These are phyloP conservation scores for Stagonosporopsis cucurbitacearum DNA, from an alignment of 2,329 filamentous ascomycete species.

Conservation along the genomic window DNA sequence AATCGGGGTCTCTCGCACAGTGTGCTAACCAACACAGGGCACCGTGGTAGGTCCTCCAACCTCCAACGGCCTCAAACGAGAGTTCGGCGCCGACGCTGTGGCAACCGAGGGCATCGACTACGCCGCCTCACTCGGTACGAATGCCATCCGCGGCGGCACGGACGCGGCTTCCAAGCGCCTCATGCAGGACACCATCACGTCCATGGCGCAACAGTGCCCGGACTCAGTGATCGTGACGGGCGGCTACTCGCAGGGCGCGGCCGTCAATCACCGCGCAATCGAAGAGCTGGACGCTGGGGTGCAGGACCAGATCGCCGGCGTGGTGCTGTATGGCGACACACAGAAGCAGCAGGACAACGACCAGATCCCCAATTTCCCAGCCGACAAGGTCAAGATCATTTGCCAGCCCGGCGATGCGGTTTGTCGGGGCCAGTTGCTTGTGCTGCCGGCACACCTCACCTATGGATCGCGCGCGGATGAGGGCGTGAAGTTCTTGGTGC, in stretches of 20 bases:
- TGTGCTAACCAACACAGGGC: conserved; percentile 43
- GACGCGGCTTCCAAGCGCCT: conserved; percentile 28
- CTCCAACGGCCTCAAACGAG: conserved; percentile 38
- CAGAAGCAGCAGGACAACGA: conserved; percentile 50
- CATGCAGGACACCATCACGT: conserved; percentile 32
- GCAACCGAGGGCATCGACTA: conserved; percentile 46
- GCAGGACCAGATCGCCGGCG: conserved; percentile 48
- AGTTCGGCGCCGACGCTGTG: conserved; percentile 35
- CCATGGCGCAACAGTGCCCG: conserved; percentile 42
- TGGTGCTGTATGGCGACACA: conserved; percentile 57
- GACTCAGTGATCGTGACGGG: conserved; percentile 41
- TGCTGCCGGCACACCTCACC: conserved; percentile 41
- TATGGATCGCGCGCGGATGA: conserved; percentile 39
- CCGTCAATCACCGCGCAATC: conserved; percentile 45
- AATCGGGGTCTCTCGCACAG: neutral
- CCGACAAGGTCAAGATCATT: conserved; percentile 55
- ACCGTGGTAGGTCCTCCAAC: conserved; percentile 41
- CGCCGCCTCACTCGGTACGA: conserved; percentile 35
- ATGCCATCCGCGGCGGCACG: conserved; percentile 41
- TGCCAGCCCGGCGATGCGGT: conserved; percentile 61
- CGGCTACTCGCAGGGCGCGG: conserved; percentile 45
- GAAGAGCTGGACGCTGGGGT: conserved; percentile 33
- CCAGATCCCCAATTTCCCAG: conserved; percentile 51
- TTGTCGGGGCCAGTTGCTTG: conserved; percentile 53
- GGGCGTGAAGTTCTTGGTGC: conserved; percentile 36